Base-by-base conservation (phyloP, 495 filamentous ascomycete genomes). In the Durotheca rogersii region DNA sequence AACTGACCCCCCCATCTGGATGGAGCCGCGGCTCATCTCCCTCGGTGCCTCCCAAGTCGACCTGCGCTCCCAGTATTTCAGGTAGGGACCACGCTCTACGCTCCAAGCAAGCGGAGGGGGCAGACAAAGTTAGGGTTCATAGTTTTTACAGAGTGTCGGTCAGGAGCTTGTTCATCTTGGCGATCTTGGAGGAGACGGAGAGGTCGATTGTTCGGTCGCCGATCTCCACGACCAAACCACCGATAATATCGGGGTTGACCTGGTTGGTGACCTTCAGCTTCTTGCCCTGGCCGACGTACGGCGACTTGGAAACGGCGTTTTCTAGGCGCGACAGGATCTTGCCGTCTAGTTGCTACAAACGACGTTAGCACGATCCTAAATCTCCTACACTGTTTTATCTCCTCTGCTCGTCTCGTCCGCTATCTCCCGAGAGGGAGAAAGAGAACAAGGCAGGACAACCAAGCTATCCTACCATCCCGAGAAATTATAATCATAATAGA, bases 91-190 rank as follows among this genome's bases (percentile, higher is more conserved):
- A 37, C 25, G 48, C 33, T 32, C 56, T 37, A 42, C 36, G 41
- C 56, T 54, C 50, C 31, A 50, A 54, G 25, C 14, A 46, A 61
- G 67, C 48, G 70, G 63, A 58, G 43, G 42, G 33, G 47, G 58
- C 47, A 33, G n/a, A n/a, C n/a, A n/a, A n/a, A n/a, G n/a, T n/a
- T n/a, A n/a, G n/a, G n/a, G n/a, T n/a, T n/a, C 31, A 25, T 9
- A 33, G 39, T 34, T 72, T 90, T 90, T 90, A 98, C 85, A 97
- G 75, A 68, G 87, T 81, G 76, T 98, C 94, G 53, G 81, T 89
- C 63, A 98, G 85, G 67, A 95, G 85, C 85, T 98, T 98, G 87
- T 97, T 98, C 84, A 97, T 86, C 81, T 90, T 94, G 70, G 87
- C 78, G 73, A 98, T 87, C 83, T 89, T 93, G 66, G 88, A 77